Percentiles rank a stretch among this genome's conserved stretches.
phyloP scores from a whole-genome alignment of 176 grass and related monocot species.

The Rhynchospora breviuscula region DNA sequence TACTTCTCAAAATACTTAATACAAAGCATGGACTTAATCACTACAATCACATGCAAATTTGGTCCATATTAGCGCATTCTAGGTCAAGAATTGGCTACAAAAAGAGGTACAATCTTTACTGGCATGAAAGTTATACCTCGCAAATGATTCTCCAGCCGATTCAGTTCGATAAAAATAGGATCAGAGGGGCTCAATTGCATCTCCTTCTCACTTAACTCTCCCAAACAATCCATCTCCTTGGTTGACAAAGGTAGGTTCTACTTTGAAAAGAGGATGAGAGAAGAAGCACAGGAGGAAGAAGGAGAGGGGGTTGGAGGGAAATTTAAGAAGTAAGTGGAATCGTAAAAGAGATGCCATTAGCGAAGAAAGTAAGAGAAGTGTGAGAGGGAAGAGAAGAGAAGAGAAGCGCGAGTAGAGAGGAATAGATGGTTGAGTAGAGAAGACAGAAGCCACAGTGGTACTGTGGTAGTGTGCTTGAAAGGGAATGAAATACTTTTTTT shows the following conservation, averaged over 20 bases:
- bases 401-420: background rate
- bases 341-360: slow-evolving; percentile 22
- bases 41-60: background rate
- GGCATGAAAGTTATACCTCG: slow-evolving; percentile 44
- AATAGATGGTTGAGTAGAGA: background rate
- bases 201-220: slow-evolving; percentile 51
- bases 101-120: background rate
- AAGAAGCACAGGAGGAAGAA: slow-evolving; percentile 6
- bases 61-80: background rate
- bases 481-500: background rate
- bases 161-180: slow-evolving; percentile 63
- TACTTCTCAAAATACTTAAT: background rate
- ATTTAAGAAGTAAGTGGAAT: slow-evolving; percentile 22
- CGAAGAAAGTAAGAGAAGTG: slow-evolving; percentile 3
- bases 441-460: background rate
- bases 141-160: slow-evolving; percentile 65
- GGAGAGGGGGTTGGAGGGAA: slow-evolving; percentile 21
- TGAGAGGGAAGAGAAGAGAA: background rate
- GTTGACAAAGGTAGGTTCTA: background rate
- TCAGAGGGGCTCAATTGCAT: slow-evolving; percentile 44
- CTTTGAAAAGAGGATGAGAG: background rate
- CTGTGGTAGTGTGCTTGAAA: background rate
- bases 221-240: slow-evolving; percentile 63
- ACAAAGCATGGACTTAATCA: background rate
- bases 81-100: background rate